Conservation (phyloP, 805 yeast genomes). For the Pichia californica region DNA sequence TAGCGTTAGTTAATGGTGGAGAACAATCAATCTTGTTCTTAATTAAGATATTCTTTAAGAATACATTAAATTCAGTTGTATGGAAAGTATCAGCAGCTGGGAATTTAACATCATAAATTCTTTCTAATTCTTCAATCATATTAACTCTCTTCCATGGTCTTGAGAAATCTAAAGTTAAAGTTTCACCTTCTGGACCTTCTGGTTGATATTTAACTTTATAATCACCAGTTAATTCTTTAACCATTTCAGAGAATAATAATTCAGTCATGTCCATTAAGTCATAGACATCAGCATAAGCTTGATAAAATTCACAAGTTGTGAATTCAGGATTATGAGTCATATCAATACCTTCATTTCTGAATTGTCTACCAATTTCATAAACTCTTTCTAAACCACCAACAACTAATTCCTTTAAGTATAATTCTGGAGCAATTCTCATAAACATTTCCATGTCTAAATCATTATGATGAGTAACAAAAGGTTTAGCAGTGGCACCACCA, state of each 20-base stretch:
- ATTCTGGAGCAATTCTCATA: constrained; percentile 98
- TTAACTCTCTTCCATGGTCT: constrained; percentile 99
- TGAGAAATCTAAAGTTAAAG: constrained; percentile 72
- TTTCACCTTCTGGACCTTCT: constrained; percentile 83
- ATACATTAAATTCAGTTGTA: constrained; percentile 87
- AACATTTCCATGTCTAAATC: constrained; percentile 93
- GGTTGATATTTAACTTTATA: constrained; percentile 88
- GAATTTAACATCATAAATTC: constrained; percentile 77
- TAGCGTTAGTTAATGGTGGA: constrained; percentile 88
- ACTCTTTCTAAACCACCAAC: constrained; percentile 99
- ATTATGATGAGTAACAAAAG: constrained; percentile 94
- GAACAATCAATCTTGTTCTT: constrained; percentile 83
- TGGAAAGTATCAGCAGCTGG: constrained; percentile 95
- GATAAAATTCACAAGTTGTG: constrained; percentile 97
- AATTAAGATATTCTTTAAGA: constrained; percentile 72
- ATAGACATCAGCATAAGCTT: constrained; percentile 95
- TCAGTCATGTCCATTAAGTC: constrained; percentile 96
- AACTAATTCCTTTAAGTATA: constrained; percentile 90
- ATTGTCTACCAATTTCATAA: constrained; percentile 97
- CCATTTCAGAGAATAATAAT: constrained; percentile 92
- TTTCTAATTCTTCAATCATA: constrained; percentile 95
- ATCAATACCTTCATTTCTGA: constrained; percentile 98
- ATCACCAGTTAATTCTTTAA: constrained; percentile 86
- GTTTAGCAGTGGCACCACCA: constrained; percentile 99
- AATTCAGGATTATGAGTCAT: constrained; percentile 99